phyloP scores from a whole-genome alignment of 1,284 basidiomycete species.

The Sporisorium reilianum region DNA sequence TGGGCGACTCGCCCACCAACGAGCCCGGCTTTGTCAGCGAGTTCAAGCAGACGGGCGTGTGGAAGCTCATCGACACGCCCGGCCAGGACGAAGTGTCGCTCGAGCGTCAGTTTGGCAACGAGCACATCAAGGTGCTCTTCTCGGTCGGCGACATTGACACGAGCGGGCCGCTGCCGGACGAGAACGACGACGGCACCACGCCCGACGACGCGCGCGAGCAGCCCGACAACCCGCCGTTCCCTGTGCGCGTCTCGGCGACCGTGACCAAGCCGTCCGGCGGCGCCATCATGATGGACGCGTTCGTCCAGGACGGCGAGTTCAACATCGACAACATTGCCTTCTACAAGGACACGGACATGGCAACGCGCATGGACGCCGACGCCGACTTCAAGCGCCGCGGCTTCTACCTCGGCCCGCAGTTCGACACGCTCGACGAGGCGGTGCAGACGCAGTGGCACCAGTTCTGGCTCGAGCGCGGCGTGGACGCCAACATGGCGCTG shows the following conservation, averaged over 20 bases:
- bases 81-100: constrained; percentile 87
- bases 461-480: constrained; percentile 86
- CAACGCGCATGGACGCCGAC: constrained; percentile 83
- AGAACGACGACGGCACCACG: constrained; percentile 71
- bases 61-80: constrained; percentile 80
- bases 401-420: constrained; percentile 91
- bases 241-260: constrained; percentile 82
- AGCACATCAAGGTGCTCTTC: constrained; percentile 72
- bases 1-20: constrained; percentile 62
- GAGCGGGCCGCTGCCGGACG: constrained; percentile 46
- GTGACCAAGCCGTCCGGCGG: constrained; percentile 80
- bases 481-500: constrained; percentile 80
- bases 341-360: constrained; percentile 81
- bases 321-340: constrained; percentile 88
- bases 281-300: constrained; percentile 65
- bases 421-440: constrained; percentile 86
- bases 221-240: constrained; percentile 70
- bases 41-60: constrained; percentile 81
- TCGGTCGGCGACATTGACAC: constrained; percentile 66
- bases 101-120: constrained; percentile 87
- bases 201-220: constrained; percentile 61
- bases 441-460: constrained; percentile 89
- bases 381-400: constrained; percentile 93
- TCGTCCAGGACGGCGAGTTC: constrained; percentile 78
- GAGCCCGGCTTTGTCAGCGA: constrained; percentile 82